Evolutionary conservation across 495 filamentous ascomycete genomes (phyloP).

Genomic region (Daldinia grandis): DNA sequence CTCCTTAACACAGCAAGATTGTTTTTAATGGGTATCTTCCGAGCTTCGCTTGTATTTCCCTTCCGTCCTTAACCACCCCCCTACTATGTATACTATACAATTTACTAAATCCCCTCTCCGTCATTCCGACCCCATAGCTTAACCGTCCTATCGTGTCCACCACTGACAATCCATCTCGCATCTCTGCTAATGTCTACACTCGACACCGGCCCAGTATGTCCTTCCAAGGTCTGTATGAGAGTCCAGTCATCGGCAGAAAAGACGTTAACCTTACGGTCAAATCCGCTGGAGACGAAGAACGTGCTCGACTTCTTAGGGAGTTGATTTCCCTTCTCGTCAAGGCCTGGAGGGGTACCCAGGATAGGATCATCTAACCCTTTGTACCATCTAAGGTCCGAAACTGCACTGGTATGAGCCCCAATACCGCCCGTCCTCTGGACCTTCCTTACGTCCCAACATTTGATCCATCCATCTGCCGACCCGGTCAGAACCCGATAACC

Average conservation of each 20-base stretch:
- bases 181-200: constrained; percentile 87
- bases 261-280: constrained; percentile 94
- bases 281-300: constrained; percentile 88
- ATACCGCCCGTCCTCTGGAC: constrained; percentile 83
- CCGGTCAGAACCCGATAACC: constrained; percentile 88
- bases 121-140: constrained; percentile 96
- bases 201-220: constrained; percentile 89
- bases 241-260: constrained; percentile 98
- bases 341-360: constrained; percentile 63
- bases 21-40: constrained; percentile 43
- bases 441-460: constrained; percentile 96
- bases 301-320: constrained; percentile 76
- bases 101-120: constrained; percentile 55
- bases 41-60: background rate
- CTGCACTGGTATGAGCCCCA: constrained; percentile 89
- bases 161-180: constrained; percentile 89
- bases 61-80: background rate
- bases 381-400: constrained; percentile 94
- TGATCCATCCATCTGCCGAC: constrained; percentile 94
- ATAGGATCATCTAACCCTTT: constrained; percentile 77
- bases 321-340: constrained; percentile 68
- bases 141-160: constrained; percentile 92
- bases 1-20: background rate
- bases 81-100: too few relatives aligned
- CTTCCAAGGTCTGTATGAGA: constrained; percentile 83